Base-by-base conservation (phyloP, 2,329 filamentous ascomycete species). In the Zarea fungicola region DNA sequence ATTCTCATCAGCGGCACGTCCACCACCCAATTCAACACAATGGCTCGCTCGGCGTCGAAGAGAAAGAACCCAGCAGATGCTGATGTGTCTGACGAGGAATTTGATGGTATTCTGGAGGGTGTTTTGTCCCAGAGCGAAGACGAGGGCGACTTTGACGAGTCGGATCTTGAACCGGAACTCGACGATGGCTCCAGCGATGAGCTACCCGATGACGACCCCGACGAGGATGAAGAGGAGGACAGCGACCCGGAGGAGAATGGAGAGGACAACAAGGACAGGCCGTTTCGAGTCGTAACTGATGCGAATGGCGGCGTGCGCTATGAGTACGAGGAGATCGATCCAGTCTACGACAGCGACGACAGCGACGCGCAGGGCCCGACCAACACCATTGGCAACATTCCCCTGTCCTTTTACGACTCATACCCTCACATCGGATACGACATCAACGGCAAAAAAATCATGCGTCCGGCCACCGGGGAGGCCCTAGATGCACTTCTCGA, bases 341-440 rank as follows among this genome's bases (percentile, higher is more conserved):
- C 92, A 3, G 85, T 90, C 47, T 96, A 99, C 69, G 93, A 97
- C 63, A 96, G 91, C 2, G 95, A 99, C 69, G 92, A 96, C 63
- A 87, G 87, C 3, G 92, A 96, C 65, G 85, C 84, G 4, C 82
- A 86, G 53, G 85, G 81, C 49, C 81, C 84, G 23, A 77, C 76
- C 44, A 99, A 99, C 70, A 97, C 93, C 0, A 96, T 99, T 60
- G 95, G 93, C 57, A 78, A 97, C 64, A 99, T 99, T 52, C 89
- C 91, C 5, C 73, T 97, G 42, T 86, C 87, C 3, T 97, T 96
- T 70, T 99, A 99, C 73, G 93, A 99, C 66, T 87, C 89, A 29
- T 99, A 96, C 65, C 93, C 93, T 43, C 93, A 99, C 65, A 96
- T 99, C 64, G 93, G 93, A 52, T 99, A 99, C 70, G 89, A 96